A percentile compares a stretch with the other conserved stretches of the same genome.
Evolutionary conservation across 768 basidiomycete species (phyloP).

Genomic region (Auricularia sp.): DNA sequence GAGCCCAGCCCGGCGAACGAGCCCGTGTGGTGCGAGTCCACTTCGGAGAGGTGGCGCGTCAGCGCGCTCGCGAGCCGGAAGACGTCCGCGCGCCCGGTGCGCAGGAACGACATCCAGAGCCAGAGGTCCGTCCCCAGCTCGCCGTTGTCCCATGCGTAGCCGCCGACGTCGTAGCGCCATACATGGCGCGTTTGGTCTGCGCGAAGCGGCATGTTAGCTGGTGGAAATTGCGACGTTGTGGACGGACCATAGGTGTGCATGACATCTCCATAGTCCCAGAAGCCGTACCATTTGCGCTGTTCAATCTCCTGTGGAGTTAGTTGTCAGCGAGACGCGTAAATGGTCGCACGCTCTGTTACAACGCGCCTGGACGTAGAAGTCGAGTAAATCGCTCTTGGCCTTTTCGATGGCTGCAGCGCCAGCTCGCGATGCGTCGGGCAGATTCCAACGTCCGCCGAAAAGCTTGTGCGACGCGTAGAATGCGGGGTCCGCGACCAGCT

Average conservation of each 20-base stretch:
- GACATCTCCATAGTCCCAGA: slow-evolving; percentile 1
- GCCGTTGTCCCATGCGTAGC: slow-evolving; percentile 1
- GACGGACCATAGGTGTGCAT: slow-evolving; percentile 1
- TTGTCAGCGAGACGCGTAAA: neutral
- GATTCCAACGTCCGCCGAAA: neutral
- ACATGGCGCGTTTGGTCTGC: neutral
- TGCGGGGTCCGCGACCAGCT: neutral
- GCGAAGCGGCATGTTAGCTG: neutral
- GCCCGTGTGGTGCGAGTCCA: neutral
- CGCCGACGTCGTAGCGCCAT: neutral
- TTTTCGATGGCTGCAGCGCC: neutral
- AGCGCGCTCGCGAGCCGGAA: neutral
- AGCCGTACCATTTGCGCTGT: slow-evolving; percentile 2
- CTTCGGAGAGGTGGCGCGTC: neutral
- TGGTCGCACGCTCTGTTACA: no score
- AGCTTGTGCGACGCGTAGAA: neutral
- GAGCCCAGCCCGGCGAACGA: neutral
- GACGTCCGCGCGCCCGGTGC: neutral
- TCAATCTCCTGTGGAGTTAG: neutral
- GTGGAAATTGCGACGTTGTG: neutral
- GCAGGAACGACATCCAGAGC: slow-evolving; percentile 1
- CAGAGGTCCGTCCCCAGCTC: slow-evolving; percentile 2
- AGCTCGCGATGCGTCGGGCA: neutral
- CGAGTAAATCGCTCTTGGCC: neutral
- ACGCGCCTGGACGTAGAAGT: neutral